A percentile compares a stretch with the other conserved stretches of the same genome.
Conservation (phyloP, 805 yeast species). For the Komagataella pastoris region DNA sequence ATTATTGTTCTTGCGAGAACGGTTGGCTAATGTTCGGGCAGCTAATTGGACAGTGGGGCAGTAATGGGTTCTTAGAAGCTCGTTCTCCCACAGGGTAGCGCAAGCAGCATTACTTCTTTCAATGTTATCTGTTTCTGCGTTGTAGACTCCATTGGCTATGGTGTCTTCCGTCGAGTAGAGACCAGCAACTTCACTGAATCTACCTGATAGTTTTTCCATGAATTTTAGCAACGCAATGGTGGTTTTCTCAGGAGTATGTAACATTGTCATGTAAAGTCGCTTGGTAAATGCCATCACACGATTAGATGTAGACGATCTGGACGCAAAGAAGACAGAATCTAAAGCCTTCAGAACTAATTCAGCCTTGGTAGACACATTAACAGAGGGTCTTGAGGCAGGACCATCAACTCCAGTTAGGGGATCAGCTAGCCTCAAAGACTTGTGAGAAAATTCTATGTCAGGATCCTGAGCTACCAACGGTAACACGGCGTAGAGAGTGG, state of each 20-base stretch:
- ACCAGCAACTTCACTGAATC: constrained; percentile 61
- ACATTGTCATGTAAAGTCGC: constrained; percentile 49
- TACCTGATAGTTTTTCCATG: constrained; percentile 58
- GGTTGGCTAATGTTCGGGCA: constrained; percentile 26
- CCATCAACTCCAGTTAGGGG: constrained; percentile 24
- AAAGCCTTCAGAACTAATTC: constrained; percentile 69
- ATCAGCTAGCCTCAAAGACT: constrained; percentile 68
- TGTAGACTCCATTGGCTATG: constrained; percentile 67
- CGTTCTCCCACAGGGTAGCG: constrained; percentile 84
- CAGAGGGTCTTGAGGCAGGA: constrained; percentile 41
- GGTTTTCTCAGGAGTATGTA: constrained; percentile 83
- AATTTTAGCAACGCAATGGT: constrained; percentile 67
- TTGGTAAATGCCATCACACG: constrained; percentile 78
- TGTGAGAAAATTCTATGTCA: constrained; percentile 77
- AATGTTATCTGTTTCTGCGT: constrained; percentile 49
- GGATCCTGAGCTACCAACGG: constrained; percentile 63
- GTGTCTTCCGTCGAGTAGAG: constrained; percentile 83
- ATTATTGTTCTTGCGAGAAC: constrained; percentile 8
- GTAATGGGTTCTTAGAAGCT: constrained; percentile 68
- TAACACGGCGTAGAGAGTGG: constrained; percentile 56
- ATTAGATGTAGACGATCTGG: constrained; percentile 49
- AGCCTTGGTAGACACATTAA: constrained; percentile 79
- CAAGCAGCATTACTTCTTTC: constrained; percentile 78
- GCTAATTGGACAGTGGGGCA: constrained; percentile 72
- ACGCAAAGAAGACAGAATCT: constrained; percentile 70